phyloP scores from a whole-genome alignment of 805 yeast genomes.

The Saccharomycodes ludwigii region DNA sequence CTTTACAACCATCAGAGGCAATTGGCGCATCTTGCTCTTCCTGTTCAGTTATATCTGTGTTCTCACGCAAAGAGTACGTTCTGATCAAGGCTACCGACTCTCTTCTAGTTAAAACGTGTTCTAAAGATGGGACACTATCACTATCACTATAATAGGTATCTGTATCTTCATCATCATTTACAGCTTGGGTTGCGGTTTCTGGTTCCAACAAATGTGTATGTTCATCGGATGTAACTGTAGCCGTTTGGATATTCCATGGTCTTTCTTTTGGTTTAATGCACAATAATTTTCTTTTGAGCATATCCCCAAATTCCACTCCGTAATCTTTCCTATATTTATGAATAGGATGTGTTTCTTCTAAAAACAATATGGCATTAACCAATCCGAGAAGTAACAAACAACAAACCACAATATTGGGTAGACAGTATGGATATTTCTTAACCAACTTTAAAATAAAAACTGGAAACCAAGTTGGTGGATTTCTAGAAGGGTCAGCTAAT shows the following conservation, averaged over 20 bases:
- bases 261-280: conserved; percentile 14
- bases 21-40: conserved; percentile 2
- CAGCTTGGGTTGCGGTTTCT: no score
- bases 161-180: conserved; percentile 4
- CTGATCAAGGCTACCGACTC: conserved; percentile 22
- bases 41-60: conserved; percentile 16
- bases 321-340: conserved; percentile 28
- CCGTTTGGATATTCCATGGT: conserved; percentile 15
- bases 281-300: conserved; percentile 10
- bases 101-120: conserved; percentile 19
- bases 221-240: conserved; percentile 5
- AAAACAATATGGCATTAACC: conserved; percentile 30
- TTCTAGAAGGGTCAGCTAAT: no score
- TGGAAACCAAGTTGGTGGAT: conserved; percentile 11
- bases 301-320: conserved; percentile 36
- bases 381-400: conserved; percentile 25
- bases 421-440: conserved; percentile 33
- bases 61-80: conserved; percentile 21
- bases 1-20: conserved; percentile 14
- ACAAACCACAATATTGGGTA: conserved; percentile 40
- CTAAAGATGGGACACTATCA: conserved; percentile 18
- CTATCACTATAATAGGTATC: no score
- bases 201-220: conserved; percentile 10
- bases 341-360: conserved; percentile 40
- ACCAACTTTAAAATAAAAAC: conserved; percentile 19